phyloP scores from a whole-genome alignment of 768 basidiomycete genomes.

The Leccinum uliginosum region DNA sequence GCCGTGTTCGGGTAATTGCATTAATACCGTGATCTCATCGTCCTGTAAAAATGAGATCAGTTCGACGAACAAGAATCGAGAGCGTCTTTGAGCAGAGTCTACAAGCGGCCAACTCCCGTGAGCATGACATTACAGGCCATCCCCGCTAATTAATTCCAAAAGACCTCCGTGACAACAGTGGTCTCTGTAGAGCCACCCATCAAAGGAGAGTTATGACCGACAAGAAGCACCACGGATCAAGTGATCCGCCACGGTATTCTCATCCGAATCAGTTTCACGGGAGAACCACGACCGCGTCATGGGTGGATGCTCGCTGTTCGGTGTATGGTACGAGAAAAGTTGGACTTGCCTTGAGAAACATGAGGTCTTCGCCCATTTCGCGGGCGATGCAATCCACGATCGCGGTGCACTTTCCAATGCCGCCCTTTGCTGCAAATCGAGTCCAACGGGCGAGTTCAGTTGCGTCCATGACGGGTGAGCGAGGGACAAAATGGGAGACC shows the following conservation, averaged over 20 bases:
- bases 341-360: conserved; percentile 72
- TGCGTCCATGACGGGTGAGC: conserved; percentile 50
- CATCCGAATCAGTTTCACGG: not conserved
- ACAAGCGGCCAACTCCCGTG: too few species aligned
- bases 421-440: conserved; percentile 79
- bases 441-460: conserved; percentile 76
- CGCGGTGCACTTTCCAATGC: conserved; percentile 78
- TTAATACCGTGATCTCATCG: conserved; percentile 74
- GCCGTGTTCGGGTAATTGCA: conserved; percentile 59
- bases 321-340: not conserved
- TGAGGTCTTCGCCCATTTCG: conserved; percentile 63
- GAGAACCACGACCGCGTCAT: not conserved
- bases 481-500: too few species aligned
- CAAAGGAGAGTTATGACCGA: not conserved
- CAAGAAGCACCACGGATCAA: not conserved
- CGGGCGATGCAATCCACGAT: conserved; percentile 72
- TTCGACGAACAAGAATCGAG: not conserved
- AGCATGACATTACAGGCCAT: not conserved
- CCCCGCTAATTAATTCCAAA: not conserved
- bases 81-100: not conserved
- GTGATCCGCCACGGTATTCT: not conserved
- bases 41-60: conserved; percentile 41
- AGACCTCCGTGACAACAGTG: not conserved
- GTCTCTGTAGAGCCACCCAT: too few species aligned
- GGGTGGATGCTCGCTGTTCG: not conserved